A percentile compares a stretch with the other conserved stretches of the same genome.
Evolutionary conservation across 192 early-diverging fungal species (phyloP).

Genomic region (Backusella sp.): DNA sequence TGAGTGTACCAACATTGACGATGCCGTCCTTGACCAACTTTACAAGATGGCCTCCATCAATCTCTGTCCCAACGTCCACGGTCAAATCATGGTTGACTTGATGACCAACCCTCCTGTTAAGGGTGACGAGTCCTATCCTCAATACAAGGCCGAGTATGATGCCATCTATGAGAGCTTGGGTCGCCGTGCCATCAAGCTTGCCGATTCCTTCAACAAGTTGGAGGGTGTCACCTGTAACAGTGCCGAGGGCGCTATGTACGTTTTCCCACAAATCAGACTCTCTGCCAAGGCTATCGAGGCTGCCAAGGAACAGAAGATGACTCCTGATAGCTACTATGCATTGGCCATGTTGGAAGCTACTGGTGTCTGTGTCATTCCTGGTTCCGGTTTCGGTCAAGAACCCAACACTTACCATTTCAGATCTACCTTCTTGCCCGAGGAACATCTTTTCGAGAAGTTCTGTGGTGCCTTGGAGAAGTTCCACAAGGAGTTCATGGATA

Average conservation of each 20-base stretch:
- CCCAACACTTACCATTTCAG: constrained; percentile 93
- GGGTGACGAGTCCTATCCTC: constrained; percentile 75
- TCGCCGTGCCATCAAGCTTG: constrained; percentile 75
- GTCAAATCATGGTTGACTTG: constrained; percentile 92
- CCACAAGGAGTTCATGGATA: constrained; percentile 79
- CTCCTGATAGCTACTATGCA: constrained; percentile 89
- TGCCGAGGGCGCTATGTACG: constrained; percentile 89
- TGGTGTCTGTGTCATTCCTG: constrained; percentile 95
- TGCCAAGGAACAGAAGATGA: constrained; percentile 65
- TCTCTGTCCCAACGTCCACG: constrained; percentile 93
- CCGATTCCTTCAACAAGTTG: constrained; percentile 75
- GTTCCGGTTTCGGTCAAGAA: constrained; percentile 90
- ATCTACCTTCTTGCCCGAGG: constrained; percentile 93
- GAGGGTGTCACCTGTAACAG: constrained; percentile 83
- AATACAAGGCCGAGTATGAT: constrained; percentile 71
- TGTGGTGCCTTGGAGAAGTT: constrained; percentile 74
- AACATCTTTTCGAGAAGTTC: constrained; percentile 90
- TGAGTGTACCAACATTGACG: constrained; percentile 86
- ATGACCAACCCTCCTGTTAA: constrained; percentile 89
- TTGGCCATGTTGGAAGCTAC: constrained; percentile 90
- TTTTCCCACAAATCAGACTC: constrained; percentile 83
- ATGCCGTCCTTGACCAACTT: constrained; percentile 73
- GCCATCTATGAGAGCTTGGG: constrained; percentile 79
- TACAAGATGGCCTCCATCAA: constrained; percentile 94
- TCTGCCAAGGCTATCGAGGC: constrained; percentile 77